A percentile compares a stretch with the other conserved stretches of the same genome.
These are phyloP conservation scores for Bruguiera parviflora DNA, from an alignment of 345 rosid species.

Conservation along the genomic window DNA sequence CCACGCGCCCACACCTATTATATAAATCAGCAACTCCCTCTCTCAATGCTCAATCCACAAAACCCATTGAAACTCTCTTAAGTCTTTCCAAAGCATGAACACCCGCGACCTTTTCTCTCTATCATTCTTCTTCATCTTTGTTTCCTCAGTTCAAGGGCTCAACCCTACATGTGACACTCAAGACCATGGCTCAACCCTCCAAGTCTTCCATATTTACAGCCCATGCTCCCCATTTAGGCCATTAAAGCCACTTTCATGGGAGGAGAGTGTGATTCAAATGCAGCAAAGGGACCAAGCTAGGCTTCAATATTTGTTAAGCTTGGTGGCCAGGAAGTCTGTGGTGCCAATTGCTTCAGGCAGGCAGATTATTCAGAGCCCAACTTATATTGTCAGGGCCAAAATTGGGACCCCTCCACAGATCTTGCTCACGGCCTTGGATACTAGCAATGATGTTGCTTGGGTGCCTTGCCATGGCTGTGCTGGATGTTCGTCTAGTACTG, in stretches of 20 bases:
- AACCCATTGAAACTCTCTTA: conserved; percentile 10
- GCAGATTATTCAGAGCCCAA: conserved; percentile 72
- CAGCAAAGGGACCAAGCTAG: conserved; percentile 71
- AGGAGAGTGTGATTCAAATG: conserved; percentile 57
- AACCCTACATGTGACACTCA: conserved; percentile 44
- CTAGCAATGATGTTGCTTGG: conserved; percentile 88
- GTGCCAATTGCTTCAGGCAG: conserved; percentile 95
- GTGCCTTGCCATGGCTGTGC: conserved; percentile 72
- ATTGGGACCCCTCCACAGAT: conserved; percentile 85
- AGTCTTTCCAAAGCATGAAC: conserved; percentile 21
- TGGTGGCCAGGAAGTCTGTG: conserved; percentile 54
- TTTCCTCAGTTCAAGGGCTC: conserved; percentile 31
- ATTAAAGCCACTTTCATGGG: conserved; percentile 67
- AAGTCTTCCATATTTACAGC: conserved; percentile 68
- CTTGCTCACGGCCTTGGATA: conserved; percentile 84
- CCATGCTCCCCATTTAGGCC: conserved; percentile 74
- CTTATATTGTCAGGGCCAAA: conserved; percentile 65
- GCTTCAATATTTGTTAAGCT: conserved; percentile 62
- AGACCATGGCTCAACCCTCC: conserved; percentile 61
- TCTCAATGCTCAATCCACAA: not conserved
- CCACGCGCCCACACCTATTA: conserved; percentile 14
- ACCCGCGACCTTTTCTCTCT: conserved; percentile 28
- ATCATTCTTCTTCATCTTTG: conserved; percentile 19
- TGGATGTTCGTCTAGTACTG: conserved; percentile 62
- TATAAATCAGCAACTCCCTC: conserved; percentile 12